phyloP scores from a whole-genome alignment of 2,329 filamentous ascomycete species.

The Colletotrichum liaoningense region DNA sequence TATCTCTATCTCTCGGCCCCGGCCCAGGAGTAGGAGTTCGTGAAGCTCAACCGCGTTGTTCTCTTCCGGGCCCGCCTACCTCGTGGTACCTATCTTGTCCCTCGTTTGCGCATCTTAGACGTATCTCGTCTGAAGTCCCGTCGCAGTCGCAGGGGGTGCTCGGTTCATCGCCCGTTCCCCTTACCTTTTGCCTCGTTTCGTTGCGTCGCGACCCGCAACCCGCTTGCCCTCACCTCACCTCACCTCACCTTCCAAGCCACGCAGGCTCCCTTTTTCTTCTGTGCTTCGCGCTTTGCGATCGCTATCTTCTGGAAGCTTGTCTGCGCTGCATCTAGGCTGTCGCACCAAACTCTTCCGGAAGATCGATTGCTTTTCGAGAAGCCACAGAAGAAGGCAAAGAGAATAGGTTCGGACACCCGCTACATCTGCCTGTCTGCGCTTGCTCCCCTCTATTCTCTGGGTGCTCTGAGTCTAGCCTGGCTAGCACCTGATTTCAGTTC shows the following conservation, averaged over 20 bases:
- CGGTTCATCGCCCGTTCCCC: slow-evolving; percentile 30
- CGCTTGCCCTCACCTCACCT: neutral
- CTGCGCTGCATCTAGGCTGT: slow-evolving; percentile 11
- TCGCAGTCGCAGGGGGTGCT: slow-evolving; percentile 26
- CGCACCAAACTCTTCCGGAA: slow-evolving; percentile 3
- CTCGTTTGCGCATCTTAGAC: slow-evolving; percentile 6
- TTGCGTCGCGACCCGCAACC: slow-evolving; percentile 26
- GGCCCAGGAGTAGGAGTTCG: slow-evolving; percentile 28
- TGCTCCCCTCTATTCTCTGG: neutral
- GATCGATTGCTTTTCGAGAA: slow-evolving; percentile 24
- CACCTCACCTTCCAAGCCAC: neutral
- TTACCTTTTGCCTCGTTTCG: slow-evolving; percentile 26
- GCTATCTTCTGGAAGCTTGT: slow-evolving; percentile 27
- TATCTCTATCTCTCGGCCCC: neutral
- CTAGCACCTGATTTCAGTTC: neutral
- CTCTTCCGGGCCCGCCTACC: slow-evolving; percentile 11
- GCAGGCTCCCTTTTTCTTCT: neutral
- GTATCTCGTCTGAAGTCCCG: slow-evolving; percentile 29
- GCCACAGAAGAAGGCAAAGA: neutral
- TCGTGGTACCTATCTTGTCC: neutral
- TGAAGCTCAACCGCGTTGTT: slow-evolving; percentile 4
- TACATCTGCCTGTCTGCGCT: neutral
- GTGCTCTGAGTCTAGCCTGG: neutral
- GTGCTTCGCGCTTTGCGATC: neutral
- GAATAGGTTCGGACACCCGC: neutral